These are phyloP conservation scores for Aphanomyces invadans DNA, from an alignment of 352 stramenopile genomes.

Conservation along the genomic window DNA sequence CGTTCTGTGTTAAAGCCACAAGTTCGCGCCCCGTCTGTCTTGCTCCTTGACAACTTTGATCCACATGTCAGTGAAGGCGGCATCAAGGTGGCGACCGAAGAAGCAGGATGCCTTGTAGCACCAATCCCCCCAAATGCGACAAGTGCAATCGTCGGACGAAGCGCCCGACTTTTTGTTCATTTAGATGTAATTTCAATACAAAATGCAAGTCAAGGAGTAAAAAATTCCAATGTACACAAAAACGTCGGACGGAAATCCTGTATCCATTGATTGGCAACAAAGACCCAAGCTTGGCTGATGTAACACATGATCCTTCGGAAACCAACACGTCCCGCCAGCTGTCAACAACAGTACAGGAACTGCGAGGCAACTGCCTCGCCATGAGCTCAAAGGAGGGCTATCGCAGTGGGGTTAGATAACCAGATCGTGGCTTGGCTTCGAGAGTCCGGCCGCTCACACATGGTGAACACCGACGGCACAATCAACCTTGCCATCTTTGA, in stretches of 20 bases:
- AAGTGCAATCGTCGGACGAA: conserved; percentile 43
- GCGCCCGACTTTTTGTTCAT: too few relatives aligned
- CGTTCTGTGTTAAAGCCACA: not conserved
- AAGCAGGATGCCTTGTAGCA: not conserved
- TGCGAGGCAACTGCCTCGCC: not conserved
- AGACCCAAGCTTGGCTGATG: too few relatives aligned
- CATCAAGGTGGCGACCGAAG: not conserved
- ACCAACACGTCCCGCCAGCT: conserved; percentile 27
- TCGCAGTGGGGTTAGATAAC: not conserved
- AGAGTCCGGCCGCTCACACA: not conserved
- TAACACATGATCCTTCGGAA: not conserved
- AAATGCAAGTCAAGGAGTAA: not conserved
- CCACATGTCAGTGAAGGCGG: not conserved
- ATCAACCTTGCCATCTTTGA: not conserved
- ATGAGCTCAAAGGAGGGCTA: not conserved
- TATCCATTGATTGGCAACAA: not conserved
- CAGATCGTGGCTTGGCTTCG: not conserved
- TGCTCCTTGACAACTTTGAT: not conserved
- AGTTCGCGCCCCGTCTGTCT: not conserved
- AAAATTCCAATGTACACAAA: not conserved
- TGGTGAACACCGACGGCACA: not conserved
- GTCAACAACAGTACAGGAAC: not conserved
- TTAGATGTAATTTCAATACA: not conserved
- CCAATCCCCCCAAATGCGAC: not conserved
- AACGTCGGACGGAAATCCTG: not conserved